Conservation (phyloP, 176 grass and related monocot species). For the Oryza glaberrima region DNA sequence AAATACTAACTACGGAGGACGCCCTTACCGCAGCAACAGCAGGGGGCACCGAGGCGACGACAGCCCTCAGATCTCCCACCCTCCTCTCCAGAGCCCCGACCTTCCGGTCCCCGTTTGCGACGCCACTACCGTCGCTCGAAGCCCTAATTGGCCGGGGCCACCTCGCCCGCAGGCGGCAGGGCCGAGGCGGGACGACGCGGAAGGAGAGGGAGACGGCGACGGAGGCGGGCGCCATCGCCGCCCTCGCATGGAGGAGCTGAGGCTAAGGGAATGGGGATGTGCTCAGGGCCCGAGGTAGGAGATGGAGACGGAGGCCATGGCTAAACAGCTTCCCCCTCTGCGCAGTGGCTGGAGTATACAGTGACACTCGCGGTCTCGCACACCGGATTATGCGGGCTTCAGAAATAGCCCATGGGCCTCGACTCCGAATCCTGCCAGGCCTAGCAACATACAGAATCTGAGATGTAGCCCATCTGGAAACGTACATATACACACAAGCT, state of each 20-base stretch:
- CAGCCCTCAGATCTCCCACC: constrained; percentile 46
- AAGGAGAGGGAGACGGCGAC: constrained; percentile 14
- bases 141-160: constrained; percentile 42
- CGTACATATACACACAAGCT: no score
- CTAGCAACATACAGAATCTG: not conserved
- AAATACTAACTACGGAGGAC: not conserved
- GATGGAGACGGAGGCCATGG: constrained; percentile 7
- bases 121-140: constrained; percentile 24
- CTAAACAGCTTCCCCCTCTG: not conserved
- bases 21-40: constrained; percentile 44
- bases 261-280: not conserved
- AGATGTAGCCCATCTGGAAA: no score
- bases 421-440: not conserved
- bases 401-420: not conserved
- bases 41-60: constrained; percentile 43
- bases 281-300: constrained; percentile 1
- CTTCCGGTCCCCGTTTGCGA: constrained; percentile 11
- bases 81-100: constrained; percentile 40
- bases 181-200: not conserved
- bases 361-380: not conserved
- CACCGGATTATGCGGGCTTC: not conserved
- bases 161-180: not conserved
- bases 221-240: constrained; percentile 55
- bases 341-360: not conserved
- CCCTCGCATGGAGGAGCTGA: constrained; percentile 39